These are phyloP conservation scores for Blumeria graminis DNA, from an alignment of 2,329 filamentous ascomycete genomes.

Conservation along the genomic window DNA sequence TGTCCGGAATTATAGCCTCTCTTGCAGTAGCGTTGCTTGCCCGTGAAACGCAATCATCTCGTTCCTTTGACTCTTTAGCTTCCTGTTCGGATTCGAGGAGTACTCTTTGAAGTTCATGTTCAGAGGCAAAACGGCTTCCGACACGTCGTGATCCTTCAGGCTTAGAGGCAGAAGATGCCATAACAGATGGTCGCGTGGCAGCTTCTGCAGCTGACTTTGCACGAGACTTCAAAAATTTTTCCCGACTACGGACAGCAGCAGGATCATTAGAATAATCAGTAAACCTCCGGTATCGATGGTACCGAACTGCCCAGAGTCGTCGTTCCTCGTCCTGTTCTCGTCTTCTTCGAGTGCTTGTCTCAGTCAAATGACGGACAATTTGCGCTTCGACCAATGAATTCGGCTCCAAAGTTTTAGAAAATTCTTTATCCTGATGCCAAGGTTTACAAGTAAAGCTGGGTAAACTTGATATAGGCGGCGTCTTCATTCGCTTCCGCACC, in stretches of 20 bases:
- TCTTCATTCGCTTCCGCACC: constrained; percentile 13
- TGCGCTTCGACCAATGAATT: constrained; percentile 5
- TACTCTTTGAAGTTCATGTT: constrained; percentile 48
- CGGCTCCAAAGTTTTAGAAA: constrained; percentile 8
- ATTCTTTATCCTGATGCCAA: constrained; percentile 10
- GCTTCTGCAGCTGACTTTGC: constrained; percentile 11
- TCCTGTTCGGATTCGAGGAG: constrained; percentile 47
- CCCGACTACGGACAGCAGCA: constrained; percentile 11
- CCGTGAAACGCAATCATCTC: constrained; percentile 36
- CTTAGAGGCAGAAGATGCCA: constrained; percentile 26
- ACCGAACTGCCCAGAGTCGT: constrained; percentile 10
- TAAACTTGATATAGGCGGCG: constrained; percentile 11
- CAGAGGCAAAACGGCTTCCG: constrained; percentile 37
- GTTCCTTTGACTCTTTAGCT: constrained; percentile 45
- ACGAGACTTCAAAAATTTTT: constrained; percentile 10
- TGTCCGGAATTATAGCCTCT: constrained; percentile 49
- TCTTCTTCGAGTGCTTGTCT: constrained; percentile 4
- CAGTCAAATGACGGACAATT: constrained; percentile 6
- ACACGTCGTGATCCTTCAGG: constrained; percentile 27
- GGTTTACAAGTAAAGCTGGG: constrained; percentile 8
- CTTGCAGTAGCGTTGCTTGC: constrained; percentile 52
- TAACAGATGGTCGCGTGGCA: constrained; percentile 6
- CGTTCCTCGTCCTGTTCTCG: constrained; percentile 11
- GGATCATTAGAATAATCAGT: constrained; percentile 13
- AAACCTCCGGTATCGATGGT: constrained; percentile 11